Conservation (phyloP, 2,329 filamentous ascomycete species). For the Venturia effusa region DNA sequence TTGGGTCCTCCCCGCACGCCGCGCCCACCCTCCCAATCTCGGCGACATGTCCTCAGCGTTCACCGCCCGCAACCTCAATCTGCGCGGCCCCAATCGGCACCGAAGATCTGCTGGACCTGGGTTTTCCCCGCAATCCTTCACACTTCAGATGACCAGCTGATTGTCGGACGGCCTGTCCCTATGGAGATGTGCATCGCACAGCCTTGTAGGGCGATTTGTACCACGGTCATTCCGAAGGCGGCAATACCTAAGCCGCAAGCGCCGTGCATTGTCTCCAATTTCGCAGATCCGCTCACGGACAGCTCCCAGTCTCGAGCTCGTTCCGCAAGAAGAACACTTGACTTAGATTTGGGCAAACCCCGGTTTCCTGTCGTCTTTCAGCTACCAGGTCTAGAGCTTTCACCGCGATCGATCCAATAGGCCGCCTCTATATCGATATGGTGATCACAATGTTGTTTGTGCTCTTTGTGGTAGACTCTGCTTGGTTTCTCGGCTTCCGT, state of each 20-base stretch:
- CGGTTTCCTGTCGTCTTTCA: background rate
- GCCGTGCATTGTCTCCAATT: background rate
- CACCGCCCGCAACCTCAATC: too few species aligned
- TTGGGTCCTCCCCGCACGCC: too few species aligned
- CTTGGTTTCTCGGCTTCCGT: background rate
- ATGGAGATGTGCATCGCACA: too few species aligned
- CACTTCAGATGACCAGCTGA: too few species aligned
- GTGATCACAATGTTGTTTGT: background rate
- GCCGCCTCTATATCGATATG: background rate
- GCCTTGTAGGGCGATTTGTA: background rate
- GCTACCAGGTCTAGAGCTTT: background rate
- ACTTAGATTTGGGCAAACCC: background rate
- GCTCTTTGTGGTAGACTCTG: background rate
- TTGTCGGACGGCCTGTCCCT: background rate
- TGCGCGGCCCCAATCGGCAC: too few species aligned
- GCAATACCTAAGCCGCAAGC: background rate
- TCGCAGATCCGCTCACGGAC: background rate
- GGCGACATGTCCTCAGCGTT: too few species aligned
- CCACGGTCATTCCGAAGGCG: background rate
- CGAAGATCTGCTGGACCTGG: too few species aligned
- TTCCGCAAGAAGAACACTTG: background rate
- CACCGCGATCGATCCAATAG: background rate
- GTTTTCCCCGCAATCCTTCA: too few species aligned
- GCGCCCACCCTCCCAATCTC: too few species aligned
- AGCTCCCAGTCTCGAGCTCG: background rate